Evolutionary conservation across 768 basidiomycete species (phyloP).

Genomic region (Tephrocybe rancida): DNA sequence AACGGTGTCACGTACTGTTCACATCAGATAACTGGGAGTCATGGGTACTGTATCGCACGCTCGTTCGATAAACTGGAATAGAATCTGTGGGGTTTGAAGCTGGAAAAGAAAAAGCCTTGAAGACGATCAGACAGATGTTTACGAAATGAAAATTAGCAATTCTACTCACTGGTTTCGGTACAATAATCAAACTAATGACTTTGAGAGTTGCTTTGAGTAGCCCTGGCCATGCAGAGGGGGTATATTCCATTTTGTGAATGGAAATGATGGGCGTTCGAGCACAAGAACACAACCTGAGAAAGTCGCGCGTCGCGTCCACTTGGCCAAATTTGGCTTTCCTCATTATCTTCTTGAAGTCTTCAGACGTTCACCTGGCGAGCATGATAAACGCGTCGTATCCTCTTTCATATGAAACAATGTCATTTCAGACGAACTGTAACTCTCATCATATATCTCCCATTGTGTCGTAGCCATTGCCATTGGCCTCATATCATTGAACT

Average conservation of each 20-base stretch:
- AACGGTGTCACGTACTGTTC: neutral
- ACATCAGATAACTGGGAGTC: neutral
- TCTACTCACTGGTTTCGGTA: slow-evolving; percentile 14
- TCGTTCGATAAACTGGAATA: slow-evolving; percentile 5
- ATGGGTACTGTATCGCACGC: neutral
- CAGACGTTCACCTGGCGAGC: too few species aligned
- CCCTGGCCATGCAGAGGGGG: neutral
- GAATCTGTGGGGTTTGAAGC: slow-evolving; percentile 1
- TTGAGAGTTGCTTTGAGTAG: slow-evolving; percentile 9
- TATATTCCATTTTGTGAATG: neutral
- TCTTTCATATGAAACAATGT: too few species aligned
- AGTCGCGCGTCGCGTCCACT: neutral
- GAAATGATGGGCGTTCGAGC: neutral
- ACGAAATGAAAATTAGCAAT: neutral
- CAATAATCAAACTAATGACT: slow-evolving; percentile 2
- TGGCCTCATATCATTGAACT: too few species aligned
- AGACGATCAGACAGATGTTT: neutral
- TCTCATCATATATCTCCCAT: too few species aligned
- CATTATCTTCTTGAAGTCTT: too few species aligned
- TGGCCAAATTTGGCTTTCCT: too few species aligned
- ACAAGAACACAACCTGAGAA: neutral
- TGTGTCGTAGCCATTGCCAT: too few species aligned
- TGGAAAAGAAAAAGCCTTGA: slow-evolving; percentile 16
- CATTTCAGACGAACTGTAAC: too few species aligned
- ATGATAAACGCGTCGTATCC: too few species aligned